Evolutionary conservation across 129 eudicot genomes (phyloP), one percentile per base, ranked within the genome.

Genomic region (Scalesia atractyloides): DNA sequence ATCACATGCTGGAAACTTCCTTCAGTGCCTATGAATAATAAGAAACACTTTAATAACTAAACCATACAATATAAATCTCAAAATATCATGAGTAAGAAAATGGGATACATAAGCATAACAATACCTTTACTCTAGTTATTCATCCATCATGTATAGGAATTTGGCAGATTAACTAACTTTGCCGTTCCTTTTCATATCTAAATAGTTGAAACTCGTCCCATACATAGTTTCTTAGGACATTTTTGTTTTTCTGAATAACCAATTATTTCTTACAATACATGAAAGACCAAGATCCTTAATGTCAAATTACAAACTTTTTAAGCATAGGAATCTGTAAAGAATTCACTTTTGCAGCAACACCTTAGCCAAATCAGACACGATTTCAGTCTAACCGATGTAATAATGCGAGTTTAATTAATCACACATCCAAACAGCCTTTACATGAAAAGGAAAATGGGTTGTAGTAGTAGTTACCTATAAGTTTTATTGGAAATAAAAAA

Each of bases 1-100:
- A 79, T 76, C 75, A 68, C 81, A 76, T 68, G 49, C 54, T 72
- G 73, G 41, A 65, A 66, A 36, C 70, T 57, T 11, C 13, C 24
- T 64, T 43, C 15, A 14, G 36, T 49, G 10, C 41, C 63, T 64
- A 46, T 36, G 33, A 74, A 20, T 22, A 44, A 52, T 12, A 20
- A 20, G n/a, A 22, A 39, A 47, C 54, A 16, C 16, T 18, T 47
- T 22, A 22, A 76, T 50, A 46, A 34, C 48, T 15, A 18, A 48
- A 68, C 37, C 69, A 68, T 30, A 60, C 60, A 63, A 37, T 63
- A 52, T 3, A 16, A 74, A 36, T 41, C 56, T 39, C 18, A 58
- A 57, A 57, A 36, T 11, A 56, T 54, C 22, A 54, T 54, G 22
- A 19, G 59, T 20, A 53, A 14, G 41, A 19, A 17, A 56, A 34